These are phyloP conservation scores for Cyathus striatus DNA, from an alignment of 768 basidiomycete species.

Conservation along the genomic window DNA sequence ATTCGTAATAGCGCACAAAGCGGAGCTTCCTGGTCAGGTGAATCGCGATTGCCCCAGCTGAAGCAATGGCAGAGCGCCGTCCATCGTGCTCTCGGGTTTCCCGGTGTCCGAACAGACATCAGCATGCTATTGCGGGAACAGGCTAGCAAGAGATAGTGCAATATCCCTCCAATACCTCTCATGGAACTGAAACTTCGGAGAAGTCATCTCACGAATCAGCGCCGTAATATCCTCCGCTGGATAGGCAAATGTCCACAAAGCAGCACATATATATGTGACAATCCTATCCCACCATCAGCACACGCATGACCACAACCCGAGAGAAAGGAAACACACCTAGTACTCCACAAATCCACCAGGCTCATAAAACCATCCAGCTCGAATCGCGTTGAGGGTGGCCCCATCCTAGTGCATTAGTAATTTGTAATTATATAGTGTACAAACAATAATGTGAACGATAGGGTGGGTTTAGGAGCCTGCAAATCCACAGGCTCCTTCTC, in stretches of 20 bases:
- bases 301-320: slow-evolving; percentile 2
- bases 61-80: slow-evolving; percentile 69
- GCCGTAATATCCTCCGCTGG: slow-evolving; percentile 73
- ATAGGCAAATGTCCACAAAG: slow-evolving; percentile 96
- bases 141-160: slow-evolving; percentile 2
- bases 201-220: slow-evolving; percentile 79
- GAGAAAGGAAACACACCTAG: slow-evolving; percentile 54
- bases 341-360: slow-evolving; percentile 94
- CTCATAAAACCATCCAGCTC: too few relatives aligned
- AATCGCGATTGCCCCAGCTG: slow-evolving; percentile 40
- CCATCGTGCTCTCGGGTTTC: too few relatives aligned
- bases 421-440: too few relatives aligned
- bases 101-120: too few relatives aligned
- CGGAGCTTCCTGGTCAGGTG: slow-evolving; percentile 29
- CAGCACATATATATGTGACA: too few relatives aligned
- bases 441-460: too few relatives aligned
- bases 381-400: too few relatives aligned
- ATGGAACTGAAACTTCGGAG: slow-evolving; percentile 85
- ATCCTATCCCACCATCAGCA: slow-evolving; percentile 58
- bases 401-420: too few relatives aligned
- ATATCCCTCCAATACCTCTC: slow-evolving; percentile 90
- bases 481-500: too few relatives aligned
- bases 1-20: slow-evolving; percentile 17
- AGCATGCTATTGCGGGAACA: not conserved
- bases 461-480: too few relatives aligned